phyloP scores from a whole-genome alignment of 805 yeast genomes.

The Spathaspora arborariae region DNA sequence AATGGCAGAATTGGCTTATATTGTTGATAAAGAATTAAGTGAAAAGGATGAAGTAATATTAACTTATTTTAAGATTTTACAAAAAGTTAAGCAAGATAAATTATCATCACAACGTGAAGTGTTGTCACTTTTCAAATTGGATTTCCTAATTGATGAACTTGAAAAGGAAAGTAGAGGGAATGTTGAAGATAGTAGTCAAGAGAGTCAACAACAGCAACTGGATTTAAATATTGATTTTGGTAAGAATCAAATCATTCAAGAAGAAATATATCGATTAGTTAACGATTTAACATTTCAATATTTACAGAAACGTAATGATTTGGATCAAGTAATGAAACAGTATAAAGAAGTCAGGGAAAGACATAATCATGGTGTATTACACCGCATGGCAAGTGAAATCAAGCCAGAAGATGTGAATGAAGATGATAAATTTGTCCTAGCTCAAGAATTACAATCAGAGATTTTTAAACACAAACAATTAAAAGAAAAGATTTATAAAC shows the following conservation, averaged over 20 bases:
- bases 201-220: constrained; percentile 4
- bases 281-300: constrained; percentile 37
- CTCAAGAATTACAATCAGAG: constrained; percentile 25
- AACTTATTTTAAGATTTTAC: constrained; percentile 22
- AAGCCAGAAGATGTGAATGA: constrained; percentile 1
- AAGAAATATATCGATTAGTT: constrained; percentile 35
- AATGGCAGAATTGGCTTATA: constrained; percentile 34
- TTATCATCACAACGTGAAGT: constrained; percentile 25
- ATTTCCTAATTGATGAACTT: constrained; percentile 27
- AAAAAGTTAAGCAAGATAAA: constrained; percentile 21
- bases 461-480: constrained; percentile 19
- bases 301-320: constrained; percentile 28
- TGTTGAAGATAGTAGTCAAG: constrained; percentile 13
- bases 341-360: constrained; percentile 3
- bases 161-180: constrained; percentile 1
- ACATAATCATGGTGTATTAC: not conserved
- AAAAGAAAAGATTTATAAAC: constrained; percentile 13
- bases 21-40: constrained; percentile 35
- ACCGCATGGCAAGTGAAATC: not conserved
- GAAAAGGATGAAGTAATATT: constrained; percentile 32
- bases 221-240: constrained; percentile 18
- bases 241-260: constrained; percentile 35
- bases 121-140: constrained; percentile 28
- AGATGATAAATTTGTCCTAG: constrained; percentile 13
- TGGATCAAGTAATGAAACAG: constrained; percentile 10